Evolutionary conservation across 208 protist genomes (phyloP).

Genomic region (Crithidia thermophila): DNA sequence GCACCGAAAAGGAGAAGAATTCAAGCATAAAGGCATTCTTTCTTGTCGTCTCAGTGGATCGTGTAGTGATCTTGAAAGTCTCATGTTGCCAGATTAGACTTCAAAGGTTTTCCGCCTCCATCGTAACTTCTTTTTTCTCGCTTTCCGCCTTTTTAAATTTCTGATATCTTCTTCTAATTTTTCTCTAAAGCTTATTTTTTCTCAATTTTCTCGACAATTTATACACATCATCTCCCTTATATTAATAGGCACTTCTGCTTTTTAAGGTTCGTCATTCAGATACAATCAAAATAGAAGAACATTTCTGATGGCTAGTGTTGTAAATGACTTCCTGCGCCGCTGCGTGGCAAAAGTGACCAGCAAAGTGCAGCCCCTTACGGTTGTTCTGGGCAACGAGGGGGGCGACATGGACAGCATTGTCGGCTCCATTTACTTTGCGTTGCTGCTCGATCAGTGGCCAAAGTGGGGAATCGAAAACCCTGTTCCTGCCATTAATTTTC

Average conservation of each 20-base stretch:
- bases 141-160: background rate
- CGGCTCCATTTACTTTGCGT: slow-evolving; percentile 81
- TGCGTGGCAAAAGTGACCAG: slow-evolving; percentile 24
- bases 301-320: slow-evolving; percentile 41
- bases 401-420: slow-evolving; percentile 91
- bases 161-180: background rate
- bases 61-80: too few relatives aligned
- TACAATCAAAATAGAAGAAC: background rate
- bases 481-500: slow-evolving; percentile 83
- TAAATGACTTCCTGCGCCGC: slow-evolving; percentile 75
- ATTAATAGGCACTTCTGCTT: too few relatives aligned
- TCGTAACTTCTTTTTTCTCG: slow-evolving; percentile 2
- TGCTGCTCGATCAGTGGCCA: slow-evolving; percentile 48
- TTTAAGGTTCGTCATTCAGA: background rate
- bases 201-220: background rate
- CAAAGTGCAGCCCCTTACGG: slow-evolving; percentile 33
- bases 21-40: too few relatives aligned
- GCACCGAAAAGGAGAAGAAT: background rate
- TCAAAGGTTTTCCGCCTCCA: too few relatives aligned
- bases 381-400: slow-evolving; percentile 85
- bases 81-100: too few relatives aligned
- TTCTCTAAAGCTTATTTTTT: background rate
- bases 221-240: background rate
- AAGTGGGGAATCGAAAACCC: slow-evolving; percentile 39
- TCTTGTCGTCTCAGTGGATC: too few relatives aligned